These are phyloP conservation scores for Lentithecium fluviatile DNA, from an alignment of 495 filamentous ascomycete species.

Conservation along the genomic window DNA sequence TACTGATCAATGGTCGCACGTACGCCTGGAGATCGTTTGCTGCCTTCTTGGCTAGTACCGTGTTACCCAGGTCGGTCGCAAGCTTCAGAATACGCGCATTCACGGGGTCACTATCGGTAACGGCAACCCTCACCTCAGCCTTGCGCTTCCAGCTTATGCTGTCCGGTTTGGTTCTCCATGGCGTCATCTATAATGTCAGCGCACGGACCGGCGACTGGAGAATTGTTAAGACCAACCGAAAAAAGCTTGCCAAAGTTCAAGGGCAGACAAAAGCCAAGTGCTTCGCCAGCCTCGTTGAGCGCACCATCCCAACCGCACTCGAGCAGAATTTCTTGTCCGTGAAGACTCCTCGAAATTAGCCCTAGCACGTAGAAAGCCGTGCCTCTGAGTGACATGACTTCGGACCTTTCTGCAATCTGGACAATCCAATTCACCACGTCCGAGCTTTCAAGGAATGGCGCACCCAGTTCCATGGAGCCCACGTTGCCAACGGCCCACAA, in stretches of 20 bases:
- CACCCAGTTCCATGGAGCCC: slow-evolving; percentile 95
- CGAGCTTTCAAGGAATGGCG: slow-evolving; percentile 82
- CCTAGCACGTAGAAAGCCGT: slow-evolving; percentile 96
- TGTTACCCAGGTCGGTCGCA: slow-evolving; percentile 84
- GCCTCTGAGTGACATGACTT: slow-evolving; percentile 87
- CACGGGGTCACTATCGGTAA: slow-evolving; percentile 60
- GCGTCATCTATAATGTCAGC: slow-evolving; percentile 38
- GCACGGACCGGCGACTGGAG: neutral
- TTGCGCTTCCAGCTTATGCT: slow-evolving; percentile 39
- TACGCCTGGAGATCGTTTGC: slow-evolving; percentile 67
- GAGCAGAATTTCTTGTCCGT: slow-evolving; percentile 84
- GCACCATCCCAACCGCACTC: slow-evolving; percentile 91
- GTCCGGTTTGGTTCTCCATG: slow-evolving; percentile 34
- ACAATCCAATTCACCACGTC: slow-evolving; percentile 85
- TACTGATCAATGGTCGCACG: slow-evolving; percentile 13
- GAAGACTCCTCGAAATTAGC: slow-evolving; percentile 84
- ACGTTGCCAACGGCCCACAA: slow-evolving; percentile 98
- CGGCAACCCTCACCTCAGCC: slow-evolving; percentile 38
- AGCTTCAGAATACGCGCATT: slow-evolving; percentile 74
- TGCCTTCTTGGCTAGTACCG: slow-evolving; percentile 76
- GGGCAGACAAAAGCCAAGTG: slow-evolving; percentile 84
- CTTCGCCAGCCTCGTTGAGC: slow-evolving; percentile 76
- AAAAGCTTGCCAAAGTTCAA: slow-evolving; percentile 74
- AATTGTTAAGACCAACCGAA: slow-evolving; percentile 50
- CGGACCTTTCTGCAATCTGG: slow-evolving; percentile 78